Conservation (phyloP, 129 eudicot genomes). For the Deinandra increscens region DNA sequence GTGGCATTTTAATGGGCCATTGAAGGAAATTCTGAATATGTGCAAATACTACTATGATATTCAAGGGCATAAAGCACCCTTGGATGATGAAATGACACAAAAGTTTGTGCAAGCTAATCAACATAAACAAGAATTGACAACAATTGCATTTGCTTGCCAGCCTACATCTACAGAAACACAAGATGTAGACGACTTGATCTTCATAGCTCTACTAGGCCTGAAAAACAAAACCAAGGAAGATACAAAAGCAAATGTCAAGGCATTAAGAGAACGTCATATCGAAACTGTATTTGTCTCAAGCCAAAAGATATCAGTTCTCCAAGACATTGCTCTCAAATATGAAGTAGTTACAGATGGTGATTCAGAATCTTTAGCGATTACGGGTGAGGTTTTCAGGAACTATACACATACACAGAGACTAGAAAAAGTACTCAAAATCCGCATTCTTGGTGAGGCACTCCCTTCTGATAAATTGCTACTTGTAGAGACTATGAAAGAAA, state of each 20-base stretch:
- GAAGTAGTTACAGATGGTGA: constrained; percentile 1
- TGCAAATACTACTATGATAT: constrained; percentile 36
- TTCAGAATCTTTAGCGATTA: constrained; percentile 11
- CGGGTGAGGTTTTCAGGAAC: constrained; percentile 29
- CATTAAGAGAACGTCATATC: constrained; percentile 15
- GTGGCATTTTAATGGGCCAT: constrained; percentile 21
- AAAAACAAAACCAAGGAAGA: constrained; percentile 9
- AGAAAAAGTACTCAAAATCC: constrained; percentile 22
- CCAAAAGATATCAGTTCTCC: constrained; percentile 23
- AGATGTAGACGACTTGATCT: constrained; percentile 19
- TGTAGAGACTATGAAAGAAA: constrained; percentile 28
- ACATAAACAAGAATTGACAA: background rate
- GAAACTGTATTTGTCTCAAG: constrained; percentile 31
- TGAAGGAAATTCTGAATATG: constrained; percentile 7
- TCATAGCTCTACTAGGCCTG: constrained; percentile 33
- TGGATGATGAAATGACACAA: constrained; percentile 15
- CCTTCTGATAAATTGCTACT: constrained; percentile 33
- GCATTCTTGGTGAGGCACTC: constrained; percentile 33
- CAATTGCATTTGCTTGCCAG: constrained; percentile 34
- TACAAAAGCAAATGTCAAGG: constrained; percentile 8
- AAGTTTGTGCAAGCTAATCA: background rate
- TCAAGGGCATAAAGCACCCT: constrained; percentile 19
- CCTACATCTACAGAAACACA: background rate
- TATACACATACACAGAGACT: constrained; percentile 21
- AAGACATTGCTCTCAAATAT: constrained; percentile 10